Evolutionary conservation across 176 grass and related monocot genomes (phyloP).

Genomic region (Typha latifolia): DNA sequence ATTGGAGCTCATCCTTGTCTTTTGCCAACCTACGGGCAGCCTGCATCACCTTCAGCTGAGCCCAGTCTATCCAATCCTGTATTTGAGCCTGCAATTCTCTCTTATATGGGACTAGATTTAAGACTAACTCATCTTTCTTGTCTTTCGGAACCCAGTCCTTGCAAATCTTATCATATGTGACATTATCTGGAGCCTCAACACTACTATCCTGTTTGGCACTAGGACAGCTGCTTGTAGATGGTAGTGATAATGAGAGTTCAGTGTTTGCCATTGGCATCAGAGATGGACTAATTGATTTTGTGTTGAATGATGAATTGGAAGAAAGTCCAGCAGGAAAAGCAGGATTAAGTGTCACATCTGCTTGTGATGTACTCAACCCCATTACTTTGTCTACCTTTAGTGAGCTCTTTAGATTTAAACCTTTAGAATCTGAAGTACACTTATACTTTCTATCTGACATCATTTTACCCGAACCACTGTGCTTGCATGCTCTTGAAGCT

Average conservation of each 20-base stretch:
- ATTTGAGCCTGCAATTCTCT: constrained; percentile 66
- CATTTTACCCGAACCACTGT: constrained; percentile 37
- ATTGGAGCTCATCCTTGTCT: constrained; percentile 74
- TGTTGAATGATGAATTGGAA: constrained; percentile 36
- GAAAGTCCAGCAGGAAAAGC: constrained; percentile 49
- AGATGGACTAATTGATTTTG: constrained; percentile 24
- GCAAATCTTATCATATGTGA: constrained; percentile 42
- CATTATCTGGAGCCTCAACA: constrained; percentile 28
- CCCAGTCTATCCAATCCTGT: constrained; percentile 87
- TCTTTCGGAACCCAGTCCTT: constrained; percentile 63
- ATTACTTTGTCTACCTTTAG: constrained; percentile 51
- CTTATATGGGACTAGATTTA: constrained; percentile 63
- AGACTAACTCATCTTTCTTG: constrained; percentile 70
- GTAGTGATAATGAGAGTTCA: constrained; percentile 55
- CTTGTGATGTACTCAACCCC: constrained; percentile 33
- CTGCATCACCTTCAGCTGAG: constrained; percentile 96
- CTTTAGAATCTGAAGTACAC: constrained; percentile 39
- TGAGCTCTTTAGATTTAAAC: constrained; percentile 46
- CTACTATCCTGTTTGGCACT: constrained; percentile 27
- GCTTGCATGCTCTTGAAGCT: constrained; percentile 60
- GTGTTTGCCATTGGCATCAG: constrained; percentile 42
- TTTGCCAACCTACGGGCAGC: constrained; percentile 68
- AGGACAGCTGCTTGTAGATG: constrained; percentile 30
- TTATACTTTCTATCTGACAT: constrained; percentile 68
- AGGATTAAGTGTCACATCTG: constrained; percentile 52